A percentile compares a stretch with the other conserved stretches of the same genome.
phyloP scores from a whole-genome alignment of 2,329 filamentous ascomycete genomes.

The Cadophora sp. region DNA sequence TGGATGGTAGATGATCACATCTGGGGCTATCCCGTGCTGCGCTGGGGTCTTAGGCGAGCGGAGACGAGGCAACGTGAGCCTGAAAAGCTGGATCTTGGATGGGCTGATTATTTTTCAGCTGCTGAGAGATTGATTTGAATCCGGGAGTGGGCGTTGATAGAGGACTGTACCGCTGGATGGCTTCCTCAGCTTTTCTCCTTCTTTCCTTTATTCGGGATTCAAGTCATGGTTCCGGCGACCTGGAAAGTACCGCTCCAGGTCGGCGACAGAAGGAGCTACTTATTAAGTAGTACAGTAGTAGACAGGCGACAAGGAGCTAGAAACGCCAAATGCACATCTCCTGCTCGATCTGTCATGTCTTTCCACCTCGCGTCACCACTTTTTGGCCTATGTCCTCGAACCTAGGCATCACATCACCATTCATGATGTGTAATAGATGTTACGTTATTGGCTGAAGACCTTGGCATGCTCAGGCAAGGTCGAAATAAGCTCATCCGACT shows the following conservation, averaged over 20 bases:
- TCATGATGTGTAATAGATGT: background rate
- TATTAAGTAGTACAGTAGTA: background rate
- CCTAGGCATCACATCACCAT: background rate
- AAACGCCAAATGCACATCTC: background rate
- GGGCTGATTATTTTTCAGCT: background rate
- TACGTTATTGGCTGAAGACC: background rate
- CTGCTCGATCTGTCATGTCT: background rate
- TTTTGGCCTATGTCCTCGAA: background rate
- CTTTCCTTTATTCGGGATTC: slow-evolving; percentile 3
- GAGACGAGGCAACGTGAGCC: background rate
- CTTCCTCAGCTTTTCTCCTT: background rate
- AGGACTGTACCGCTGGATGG: background rate
- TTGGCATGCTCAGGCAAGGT: background rate
- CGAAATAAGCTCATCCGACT: slow-evolving; percentile 9
- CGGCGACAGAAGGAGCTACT: background rate
- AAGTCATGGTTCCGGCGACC: background rate
- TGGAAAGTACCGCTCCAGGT: background rate
- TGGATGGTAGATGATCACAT: background rate
- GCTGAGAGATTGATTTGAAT: background rate
- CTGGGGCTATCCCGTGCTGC: background rate
- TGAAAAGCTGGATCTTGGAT: background rate
- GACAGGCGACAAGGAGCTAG: background rate
- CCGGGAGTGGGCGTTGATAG: background rate
- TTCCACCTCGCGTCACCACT: background rate
- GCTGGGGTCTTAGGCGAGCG: background rate